These are phyloP conservation scores for Discostella stelligera DNA, from an alignment of 352 stramenopile genomes.

Conservation along the genomic window DNA sequence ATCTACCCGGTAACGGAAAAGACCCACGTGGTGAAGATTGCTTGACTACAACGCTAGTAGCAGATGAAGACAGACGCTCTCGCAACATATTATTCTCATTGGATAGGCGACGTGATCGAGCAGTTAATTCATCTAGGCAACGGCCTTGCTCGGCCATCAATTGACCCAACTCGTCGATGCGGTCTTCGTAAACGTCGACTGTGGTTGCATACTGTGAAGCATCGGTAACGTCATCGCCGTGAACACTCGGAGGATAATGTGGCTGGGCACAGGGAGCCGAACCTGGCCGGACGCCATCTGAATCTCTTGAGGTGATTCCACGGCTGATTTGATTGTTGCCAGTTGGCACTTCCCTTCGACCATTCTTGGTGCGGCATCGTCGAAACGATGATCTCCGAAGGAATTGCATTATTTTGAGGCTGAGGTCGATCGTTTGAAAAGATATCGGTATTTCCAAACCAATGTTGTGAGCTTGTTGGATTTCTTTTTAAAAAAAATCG, in stretches of 20 bases:
- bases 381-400: conserved; percentile 5
- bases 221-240: background rate
- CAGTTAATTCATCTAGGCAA: conserved; percentile 39
- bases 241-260: background rate
- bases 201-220: background rate
- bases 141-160: conserved; percentile 40
- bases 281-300: background rate
- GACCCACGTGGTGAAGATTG: background rate
- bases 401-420: conserved; percentile 1
- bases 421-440: no score
- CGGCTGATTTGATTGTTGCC: background rate
- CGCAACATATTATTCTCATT: conserved; percentile 39
- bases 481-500: background rate
- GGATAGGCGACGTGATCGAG: conserved; percentile 20
- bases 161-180: conserved; percentile 36
- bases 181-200: conserved; percentile 23
- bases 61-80: conserved; percentile 20
- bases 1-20: conserved; percentile 1
- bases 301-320: background rate
- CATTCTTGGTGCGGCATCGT: background rate
- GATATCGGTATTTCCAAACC: no score
- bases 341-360: background rate
- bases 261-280: background rate
- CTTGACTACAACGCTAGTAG: background rate
- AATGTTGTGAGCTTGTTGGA: background rate